A percentile compares a stretch with the other conserved stretches of the same genome.
phyloP scores from a whole-genome alignment of 2,329 filamentous ascomycete genomes.

The Cyphellophora attinorum region DNA sequence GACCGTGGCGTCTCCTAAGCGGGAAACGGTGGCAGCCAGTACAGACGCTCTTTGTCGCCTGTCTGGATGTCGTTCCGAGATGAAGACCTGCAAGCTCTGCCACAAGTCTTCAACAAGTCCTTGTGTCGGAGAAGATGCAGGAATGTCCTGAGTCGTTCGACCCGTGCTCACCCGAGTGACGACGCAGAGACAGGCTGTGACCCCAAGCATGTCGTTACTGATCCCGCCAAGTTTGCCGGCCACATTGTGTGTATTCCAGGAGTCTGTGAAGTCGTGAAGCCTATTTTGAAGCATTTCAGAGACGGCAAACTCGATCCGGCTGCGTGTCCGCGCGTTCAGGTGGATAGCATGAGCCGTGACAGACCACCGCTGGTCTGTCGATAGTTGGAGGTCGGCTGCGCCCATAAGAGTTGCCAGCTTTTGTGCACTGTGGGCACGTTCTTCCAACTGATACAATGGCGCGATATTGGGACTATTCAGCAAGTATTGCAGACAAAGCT shows the following conservation, averaged over 20 bases:
- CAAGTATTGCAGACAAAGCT: slow-evolving; percentile 16
- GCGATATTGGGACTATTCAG: background rate
- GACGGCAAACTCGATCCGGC: background rate
- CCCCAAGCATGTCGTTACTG: background rate
- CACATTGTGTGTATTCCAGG: background rate
- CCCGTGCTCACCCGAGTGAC: background rate
- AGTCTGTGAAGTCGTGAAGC: background rate
- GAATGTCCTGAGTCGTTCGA: background rate
- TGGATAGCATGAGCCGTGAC: no score
- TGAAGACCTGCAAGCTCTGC: background rate
- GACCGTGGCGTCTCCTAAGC: background rate
- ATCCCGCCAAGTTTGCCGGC: background rate
- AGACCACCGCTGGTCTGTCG: no score
- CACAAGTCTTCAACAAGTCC: background rate
- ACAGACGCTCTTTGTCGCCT: background rate
- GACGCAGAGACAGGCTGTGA: background rate
- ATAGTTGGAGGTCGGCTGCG: no score
- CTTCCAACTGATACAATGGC: background rate
- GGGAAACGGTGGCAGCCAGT: background rate
- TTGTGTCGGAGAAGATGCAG: background rate
- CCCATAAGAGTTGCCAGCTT: background rate
- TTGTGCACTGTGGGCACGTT: background rate
- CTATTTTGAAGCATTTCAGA: background rate
- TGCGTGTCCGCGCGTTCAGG: background rate
- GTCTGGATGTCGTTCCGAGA: background rate